Percentiles rank a stretch among this genome's conserved stretches.
Conservation (phyloP, 176 grass and related monocot genomes). For the Musa acuminata region DNA sequence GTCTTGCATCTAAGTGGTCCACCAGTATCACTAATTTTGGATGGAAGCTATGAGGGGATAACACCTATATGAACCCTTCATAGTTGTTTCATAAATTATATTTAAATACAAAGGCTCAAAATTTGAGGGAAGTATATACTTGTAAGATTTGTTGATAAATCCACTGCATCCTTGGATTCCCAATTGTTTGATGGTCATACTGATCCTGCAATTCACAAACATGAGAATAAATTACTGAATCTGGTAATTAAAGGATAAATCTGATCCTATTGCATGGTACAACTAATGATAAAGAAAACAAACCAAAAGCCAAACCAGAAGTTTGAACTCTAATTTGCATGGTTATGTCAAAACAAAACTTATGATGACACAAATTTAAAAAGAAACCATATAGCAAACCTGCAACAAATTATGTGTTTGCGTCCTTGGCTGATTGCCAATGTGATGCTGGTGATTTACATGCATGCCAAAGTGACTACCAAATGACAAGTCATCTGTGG, state of each 20-base stretch:
- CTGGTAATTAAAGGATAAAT: not conserved
- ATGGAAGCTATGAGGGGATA: too few relatives aligned
- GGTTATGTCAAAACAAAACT: not conserved
- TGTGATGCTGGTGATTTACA: constrained; percentile 64
- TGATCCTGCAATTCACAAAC: constrained; percentile 41
- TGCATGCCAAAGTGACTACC: constrained; percentile 72
- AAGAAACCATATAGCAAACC: constrained; percentile 31
- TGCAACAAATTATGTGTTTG: constrained; percentile 58
- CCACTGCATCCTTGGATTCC: constrained; percentile 64
- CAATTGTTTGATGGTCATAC: constrained; percentile 54
- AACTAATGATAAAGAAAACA: not conserved
- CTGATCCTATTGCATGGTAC: not conserved
- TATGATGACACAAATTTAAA: constrained; percentile 7
- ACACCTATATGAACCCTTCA: not conserved
- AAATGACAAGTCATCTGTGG: constrained; percentile 74
- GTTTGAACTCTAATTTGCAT: not conserved
- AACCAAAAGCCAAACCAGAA: constrained; percentile 20
- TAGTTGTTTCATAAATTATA: not conserved
- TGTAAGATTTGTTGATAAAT: constrained; percentile 80
- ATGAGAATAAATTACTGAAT: not conserved
- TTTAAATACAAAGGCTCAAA: constrained; percentile 4
- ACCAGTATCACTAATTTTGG: too few relatives aligned
- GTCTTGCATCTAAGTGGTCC: too few relatives aligned
- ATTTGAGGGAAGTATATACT: constrained; percentile 27
- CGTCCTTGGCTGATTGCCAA: constrained; percentile 56